These are phyloP conservation scores for Torulaspora gathmanii DNA, from an alignment of 805 yeast genomes.

Conservation along the genomic window DNA sequence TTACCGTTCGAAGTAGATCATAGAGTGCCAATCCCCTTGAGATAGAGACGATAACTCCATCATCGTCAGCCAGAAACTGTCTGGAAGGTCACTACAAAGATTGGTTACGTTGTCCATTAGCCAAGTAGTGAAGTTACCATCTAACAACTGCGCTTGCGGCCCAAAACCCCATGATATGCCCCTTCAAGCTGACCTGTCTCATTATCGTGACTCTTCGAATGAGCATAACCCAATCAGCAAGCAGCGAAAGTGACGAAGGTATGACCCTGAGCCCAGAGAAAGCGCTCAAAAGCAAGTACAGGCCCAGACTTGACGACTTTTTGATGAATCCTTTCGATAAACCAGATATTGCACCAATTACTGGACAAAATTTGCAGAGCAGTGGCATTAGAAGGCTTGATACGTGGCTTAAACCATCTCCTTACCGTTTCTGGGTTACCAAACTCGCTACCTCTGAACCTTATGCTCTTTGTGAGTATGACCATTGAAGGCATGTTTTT, in stretches of 20 bases:
- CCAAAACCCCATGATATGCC: conserved; percentile 2
- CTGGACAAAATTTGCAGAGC: conserved; percentile 1
- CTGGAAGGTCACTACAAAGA: conserved; percentile 5
- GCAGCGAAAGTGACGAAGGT: neutral
- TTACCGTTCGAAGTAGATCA: conserved; percentile 1
- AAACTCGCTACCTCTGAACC: conserved; percentile 12
- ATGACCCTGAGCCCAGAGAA: neutral
- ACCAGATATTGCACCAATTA: conserved; percentile 6
- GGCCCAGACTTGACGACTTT: conserved; percentile 12
- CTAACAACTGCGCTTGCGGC: conserved; percentile 2
- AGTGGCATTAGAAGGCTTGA: conserved; percentile 10
- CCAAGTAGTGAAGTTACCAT: conserved; percentile 5
- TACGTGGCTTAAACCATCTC: conserved; percentile 15
- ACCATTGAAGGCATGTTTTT: conserved; percentile 12
- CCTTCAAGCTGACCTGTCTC: conserved; percentile 4
- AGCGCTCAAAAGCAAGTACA: conserved; percentile 10
- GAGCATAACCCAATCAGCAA: neutral
- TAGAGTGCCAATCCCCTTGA: neutral
- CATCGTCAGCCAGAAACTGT: conserved; percentile 7
- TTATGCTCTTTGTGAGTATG: conserved; percentile 14
- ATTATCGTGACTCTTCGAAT: neutral
- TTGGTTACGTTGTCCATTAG: conserved; percentile 5
- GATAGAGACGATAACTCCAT: neutral
- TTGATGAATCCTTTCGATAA: conserved; percentile 14
- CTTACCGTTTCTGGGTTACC: conserved; percentile 18